These are phyloP conservation scores for Chaetomium strumarium DNA, from an alignment of 2,329 filamentous ascomycete genomes.

Conservation along the genomic window DNA sequence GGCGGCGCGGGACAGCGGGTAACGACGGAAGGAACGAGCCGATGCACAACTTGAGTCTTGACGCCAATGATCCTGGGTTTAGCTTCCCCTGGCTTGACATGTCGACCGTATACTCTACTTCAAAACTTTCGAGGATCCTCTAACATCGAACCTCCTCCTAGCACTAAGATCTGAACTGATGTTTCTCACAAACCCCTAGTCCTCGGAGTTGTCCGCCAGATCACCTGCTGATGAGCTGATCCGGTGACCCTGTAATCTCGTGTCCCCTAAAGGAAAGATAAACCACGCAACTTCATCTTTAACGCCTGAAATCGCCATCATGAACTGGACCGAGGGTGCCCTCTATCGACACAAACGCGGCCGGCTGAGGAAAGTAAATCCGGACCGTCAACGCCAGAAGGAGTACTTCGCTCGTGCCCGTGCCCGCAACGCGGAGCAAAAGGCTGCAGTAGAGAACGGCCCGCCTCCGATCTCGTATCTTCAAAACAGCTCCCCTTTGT, in stretches of 20 bases:
- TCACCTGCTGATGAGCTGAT: background rate
- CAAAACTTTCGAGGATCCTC: too few species aligned
- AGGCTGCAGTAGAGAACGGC: constrained; percentile 25
- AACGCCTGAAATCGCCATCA: constrained; percentile 20
- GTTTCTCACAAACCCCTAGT: background rate
- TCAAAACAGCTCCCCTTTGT: constrained; percentile 1
- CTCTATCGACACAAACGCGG: constrained; percentile 38
- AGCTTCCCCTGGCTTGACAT: constrained; percentile 1
- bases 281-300: background rate
- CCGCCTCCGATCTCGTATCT: constrained; percentile 31
- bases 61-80: background rate
- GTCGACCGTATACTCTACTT: too few species aligned
- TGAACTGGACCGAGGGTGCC: constrained; percentile 48
- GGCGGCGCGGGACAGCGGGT: background rate
- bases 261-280: background rate
- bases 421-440: constrained; percentile 27
- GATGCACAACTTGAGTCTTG: background rate
- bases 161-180: too few species aligned
- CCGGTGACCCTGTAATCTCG: background rate
- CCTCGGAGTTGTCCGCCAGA: background rate
- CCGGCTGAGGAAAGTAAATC: constrained; percentile 29
- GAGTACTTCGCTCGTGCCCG: constrained; percentile 43
- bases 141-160: too few species aligned
- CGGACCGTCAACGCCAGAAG: constrained; percentile 36
- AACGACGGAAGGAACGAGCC: constrained; percentile 6